Conservation (phyloP, 192 early-diverging fungal genomes). For the Mortierella antarctica region DNA sequence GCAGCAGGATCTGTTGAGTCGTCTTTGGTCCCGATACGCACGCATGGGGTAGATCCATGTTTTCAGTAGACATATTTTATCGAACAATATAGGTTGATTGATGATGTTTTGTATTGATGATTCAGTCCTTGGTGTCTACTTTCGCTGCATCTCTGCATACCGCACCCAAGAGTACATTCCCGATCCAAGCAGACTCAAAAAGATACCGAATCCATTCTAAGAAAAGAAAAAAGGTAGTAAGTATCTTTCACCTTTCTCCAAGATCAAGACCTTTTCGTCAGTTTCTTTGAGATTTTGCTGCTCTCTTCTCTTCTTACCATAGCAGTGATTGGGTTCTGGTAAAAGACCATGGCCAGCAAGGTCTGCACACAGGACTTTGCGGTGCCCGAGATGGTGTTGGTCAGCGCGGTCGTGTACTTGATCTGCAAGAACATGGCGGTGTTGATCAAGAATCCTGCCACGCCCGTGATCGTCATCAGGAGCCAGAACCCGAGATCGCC, state of each 20-base stretch:
- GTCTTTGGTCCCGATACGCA: constrained; percentile 39
- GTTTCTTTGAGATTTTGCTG: not conserved
- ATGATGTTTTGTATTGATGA: not conserved
- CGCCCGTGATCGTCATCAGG: constrained; percentile 70
- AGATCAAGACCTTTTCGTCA: no score
- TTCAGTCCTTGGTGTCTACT: constrained; percentile 27
- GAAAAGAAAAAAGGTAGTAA: constrained; percentile 3
- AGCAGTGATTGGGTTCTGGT: constrained; percentile 69
- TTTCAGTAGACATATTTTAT: not conserved
- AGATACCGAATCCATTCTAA: constrained; percentile 68
- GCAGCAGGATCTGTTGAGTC: constrained; percentile 33
- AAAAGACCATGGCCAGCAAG: constrained; percentile 67
- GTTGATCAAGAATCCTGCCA: constrained; percentile 74
- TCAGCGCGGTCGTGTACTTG: constrained; percentile 75
- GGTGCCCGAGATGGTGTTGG: constrained; percentile 76
- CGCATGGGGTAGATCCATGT: constrained; percentile 11
- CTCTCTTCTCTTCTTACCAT: constrained; percentile 57
- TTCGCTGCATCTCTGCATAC: constrained; percentile 64
- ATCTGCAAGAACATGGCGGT: constrained; percentile 79
- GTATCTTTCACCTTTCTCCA: not conserved
- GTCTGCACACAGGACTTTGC: constrained; percentile 78
- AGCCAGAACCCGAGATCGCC: constrained; percentile 64
- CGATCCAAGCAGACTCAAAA: constrained; percentile 66
- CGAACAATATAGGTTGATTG: not conserved
- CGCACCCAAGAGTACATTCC: constrained; percentile 69